Base-by-base conservation (phyloP, 108 stramenopile species). In the Aurantiochytrium sp. region DNA sequence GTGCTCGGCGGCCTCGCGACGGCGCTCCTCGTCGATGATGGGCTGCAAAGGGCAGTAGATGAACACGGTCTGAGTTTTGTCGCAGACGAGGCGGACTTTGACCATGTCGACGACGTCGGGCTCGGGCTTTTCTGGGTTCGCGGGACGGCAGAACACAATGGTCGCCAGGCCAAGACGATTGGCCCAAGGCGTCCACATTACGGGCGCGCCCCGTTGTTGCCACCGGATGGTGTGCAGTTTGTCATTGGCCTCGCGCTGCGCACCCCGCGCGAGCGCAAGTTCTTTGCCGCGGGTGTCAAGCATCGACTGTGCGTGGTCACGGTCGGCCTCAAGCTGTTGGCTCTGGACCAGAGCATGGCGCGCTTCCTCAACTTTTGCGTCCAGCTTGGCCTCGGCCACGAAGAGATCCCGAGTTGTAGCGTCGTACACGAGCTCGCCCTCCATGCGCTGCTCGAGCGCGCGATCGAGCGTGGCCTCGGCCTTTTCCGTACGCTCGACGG, bases 11-110 rank as follows among this genome's bases (percentile, higher is more conserved):
- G 39, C 73, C 32, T 81, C 73, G 19, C 73, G 39, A 24, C 42
- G 27, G 32, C 21, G 73, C 32, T 81, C 73, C n/a, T 41, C 73
- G 2, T 81, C 73, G 45, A 81, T 81, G 45, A 81, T 81, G 73
- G 73, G 73, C 4, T 81, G 73, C n/a, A 81, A 30, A 12, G 39
- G 42, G 8, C n/a, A 27, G 30, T 81, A 48, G 10, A 81, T 12
- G 30, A 48, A 48, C 21, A 81, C 3, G 59, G 19, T 30, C 19
- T 65, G 59, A 27, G 32, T 24, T 6, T 27, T 27, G n/a, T 24
- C 73, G 27, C 73, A 81, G 10, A 48, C 30, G 73, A 81, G 42
- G 6, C 73, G 39, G n/a, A 81, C 12, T 81, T 81, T 81, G 0
- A 81, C 73, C 45, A 81, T 81, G 73, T 81, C 59, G 2, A 65